phyloP scores from a whole-genome alignment of 192 early-diverging fungal genomes.

The Linderina pennispora region DNA sequence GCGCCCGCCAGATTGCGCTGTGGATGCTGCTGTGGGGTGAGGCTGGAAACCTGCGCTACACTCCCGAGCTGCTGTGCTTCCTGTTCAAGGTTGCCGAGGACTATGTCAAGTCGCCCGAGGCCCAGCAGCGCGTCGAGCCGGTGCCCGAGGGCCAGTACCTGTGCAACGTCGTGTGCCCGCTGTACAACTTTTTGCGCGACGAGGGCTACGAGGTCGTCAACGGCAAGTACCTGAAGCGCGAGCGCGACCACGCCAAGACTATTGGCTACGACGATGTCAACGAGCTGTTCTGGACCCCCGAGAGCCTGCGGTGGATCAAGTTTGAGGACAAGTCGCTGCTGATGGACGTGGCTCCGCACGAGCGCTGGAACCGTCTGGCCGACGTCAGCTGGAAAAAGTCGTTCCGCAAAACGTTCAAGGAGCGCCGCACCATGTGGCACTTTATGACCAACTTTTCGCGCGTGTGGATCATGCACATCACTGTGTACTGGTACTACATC shows the following conservation, averaged over 20 bases:
- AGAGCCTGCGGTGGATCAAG: constrained; percentile 53
- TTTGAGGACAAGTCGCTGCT: constrained; percentile 55
- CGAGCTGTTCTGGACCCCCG: constrained; percentile 74
- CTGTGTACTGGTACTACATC: constrained; percentile 74
- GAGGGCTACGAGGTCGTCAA: constrained; percentile 65
- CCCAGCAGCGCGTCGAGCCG: constrained; percentile 47
- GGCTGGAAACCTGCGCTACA: constrained; percentile 66
- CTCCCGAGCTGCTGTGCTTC: constrained; percentile 71
- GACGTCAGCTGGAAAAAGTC: constrained; percentile 64
- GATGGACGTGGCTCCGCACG: constrained; percentile 53
- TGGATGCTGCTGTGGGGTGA: constrained; percentile 80
- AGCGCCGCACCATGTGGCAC: constrained; percentile 80
- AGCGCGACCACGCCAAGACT: constrained; percentile 66
- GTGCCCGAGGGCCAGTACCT: constrained; percentile 66
- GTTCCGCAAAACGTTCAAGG: constrained; percentile 78
- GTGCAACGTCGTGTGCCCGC: constrained; percentile 58
- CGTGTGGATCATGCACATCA: constrained; percentile 80
- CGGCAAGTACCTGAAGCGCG: constrained; percentile 65
- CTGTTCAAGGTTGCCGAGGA: constrained; percentile 65
- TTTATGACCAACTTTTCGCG: constrained; percentile 77
- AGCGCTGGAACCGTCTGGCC: constrained; percentile 57
- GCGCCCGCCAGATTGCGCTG: constrained; percentile 64
- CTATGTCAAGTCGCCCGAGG: constrained; percentile 48
- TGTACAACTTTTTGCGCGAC: constrained; percentile 69
- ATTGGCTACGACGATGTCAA: constrained; percentile 84